phyloP scores from a whole-genome alignment of 495 filamentous ascomycete species.

The Podospora pseudocomata region DNA sequence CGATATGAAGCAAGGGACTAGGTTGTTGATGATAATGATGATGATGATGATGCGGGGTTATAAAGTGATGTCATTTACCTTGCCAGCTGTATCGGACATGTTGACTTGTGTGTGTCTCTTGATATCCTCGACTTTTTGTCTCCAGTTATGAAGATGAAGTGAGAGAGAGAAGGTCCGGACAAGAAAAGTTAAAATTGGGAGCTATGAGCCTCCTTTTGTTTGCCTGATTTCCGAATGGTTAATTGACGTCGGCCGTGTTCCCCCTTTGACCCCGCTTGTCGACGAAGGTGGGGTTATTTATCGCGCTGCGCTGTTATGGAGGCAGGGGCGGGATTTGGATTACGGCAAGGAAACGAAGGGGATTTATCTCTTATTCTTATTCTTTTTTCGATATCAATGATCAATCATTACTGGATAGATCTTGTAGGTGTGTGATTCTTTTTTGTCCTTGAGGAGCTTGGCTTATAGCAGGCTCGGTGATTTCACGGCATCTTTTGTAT shows the following conservation, averaged over 20 bases:
- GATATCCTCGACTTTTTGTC: neutral
- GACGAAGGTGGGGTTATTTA: neutral
- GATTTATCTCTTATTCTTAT: neutral
- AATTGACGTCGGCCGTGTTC: neutral
- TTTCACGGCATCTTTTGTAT: constrained; percentile 30
- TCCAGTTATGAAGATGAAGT: neutral
- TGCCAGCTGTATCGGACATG: constrained; percentile 49
- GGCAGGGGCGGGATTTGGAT: neutral
- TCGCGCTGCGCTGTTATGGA: neutral
- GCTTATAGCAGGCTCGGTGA: constrained; percentile 24
- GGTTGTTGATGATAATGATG: neutral
- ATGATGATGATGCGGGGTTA: constrained; percentile 12
- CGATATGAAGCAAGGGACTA: neutral
- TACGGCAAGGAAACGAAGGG: constrained; percentile 8
- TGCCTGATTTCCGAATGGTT: constrained; percentile 1
- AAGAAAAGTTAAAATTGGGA: neutral
- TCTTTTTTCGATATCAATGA: neutral
- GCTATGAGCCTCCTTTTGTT: constrained; percentile 7
- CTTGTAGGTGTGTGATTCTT: neutral
- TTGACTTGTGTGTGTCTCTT: constrained; percentile 13
- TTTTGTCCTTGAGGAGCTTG: neutral
- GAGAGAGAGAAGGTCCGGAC: neutral
- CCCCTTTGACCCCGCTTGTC: constrained; percentile 5
- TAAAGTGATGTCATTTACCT: constrained; percentile 31
- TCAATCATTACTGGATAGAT: neutral